Evolutionary conservation across 495 filamentous ascomycete species (phyloP).

Genomic region (Aspergillus indologenus): DNA sequence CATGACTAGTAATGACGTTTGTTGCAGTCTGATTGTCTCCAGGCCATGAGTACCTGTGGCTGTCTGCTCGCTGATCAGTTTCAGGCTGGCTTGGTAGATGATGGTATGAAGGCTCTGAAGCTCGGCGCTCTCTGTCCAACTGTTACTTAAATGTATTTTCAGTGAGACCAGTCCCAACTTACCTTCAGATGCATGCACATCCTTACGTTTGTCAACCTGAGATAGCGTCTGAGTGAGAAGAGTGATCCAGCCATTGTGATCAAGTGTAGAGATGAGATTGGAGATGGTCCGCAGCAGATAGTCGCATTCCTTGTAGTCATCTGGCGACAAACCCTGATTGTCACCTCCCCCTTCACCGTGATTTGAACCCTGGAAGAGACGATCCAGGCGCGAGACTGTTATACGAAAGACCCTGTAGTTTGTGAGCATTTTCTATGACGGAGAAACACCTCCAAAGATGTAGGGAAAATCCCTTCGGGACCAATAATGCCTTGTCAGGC

Average conservation of each 20-base stretch:
- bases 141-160: too few species aligned
- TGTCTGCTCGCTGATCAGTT: conserved; percentile 28
- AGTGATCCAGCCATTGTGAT: conserved; percentile 42
- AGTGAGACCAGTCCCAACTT: conserved; percentile 8
- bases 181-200: conserved; percentile 32
- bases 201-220: conserved; percentile 32
- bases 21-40: conserved; percentile 54
- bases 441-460: background rate
- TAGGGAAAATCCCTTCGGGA: too few species aligned
- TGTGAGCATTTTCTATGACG: conserved; percentile 13
- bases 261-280: conserved; percentile 57
- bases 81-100: conserved; percentile 37
- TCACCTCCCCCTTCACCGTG: conserved; percentile 14
- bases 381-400: conserved; percentile 38
- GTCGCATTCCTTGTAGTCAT: conserved; percentile 71
- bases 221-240: conserved; percentile 35
- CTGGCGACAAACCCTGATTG: conserved; percentile 31
- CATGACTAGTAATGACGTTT: conserved; percentile 65
- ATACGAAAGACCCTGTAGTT: conserved; percentile 42
- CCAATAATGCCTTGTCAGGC: background rate
- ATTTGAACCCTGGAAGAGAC: conserved; percentile 30
- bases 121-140: conserved; percentile 26
- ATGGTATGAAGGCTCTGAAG: conserved; percentile 38
- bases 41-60: conserved; percentile 11
- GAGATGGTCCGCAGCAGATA: conserved; percentile 77